Conservation (phyloP, 2,329 filamentous ascomycete species). For the Capronia americana region DNA sequence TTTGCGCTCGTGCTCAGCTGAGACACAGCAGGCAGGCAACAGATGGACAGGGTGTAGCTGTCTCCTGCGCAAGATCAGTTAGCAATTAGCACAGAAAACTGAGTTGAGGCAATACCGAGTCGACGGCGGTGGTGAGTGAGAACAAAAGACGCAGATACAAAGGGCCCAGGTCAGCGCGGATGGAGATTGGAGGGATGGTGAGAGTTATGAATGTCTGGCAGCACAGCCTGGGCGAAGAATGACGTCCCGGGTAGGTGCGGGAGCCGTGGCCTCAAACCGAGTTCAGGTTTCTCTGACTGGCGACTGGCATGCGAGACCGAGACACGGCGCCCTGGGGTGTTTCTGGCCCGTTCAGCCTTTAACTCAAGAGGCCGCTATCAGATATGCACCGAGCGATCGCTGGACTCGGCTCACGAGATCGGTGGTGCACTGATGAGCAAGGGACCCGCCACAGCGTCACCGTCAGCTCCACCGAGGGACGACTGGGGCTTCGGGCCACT, state of each 20-base stretch:
- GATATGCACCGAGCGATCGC: not conserved
- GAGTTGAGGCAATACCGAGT: not conserved
- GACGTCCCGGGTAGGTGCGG: constrained; percentile 19
- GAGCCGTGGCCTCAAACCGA: constrained; percentile 12
- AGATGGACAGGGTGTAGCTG: not conserved
- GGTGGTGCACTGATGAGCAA: constrained; percentile 10
- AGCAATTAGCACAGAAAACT: not conserved
- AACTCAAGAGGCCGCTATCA: not conserved
- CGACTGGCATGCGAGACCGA: constrained; percentile 7
- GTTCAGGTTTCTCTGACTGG: constrained; percentile 11
- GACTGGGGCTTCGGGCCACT: not conserved
- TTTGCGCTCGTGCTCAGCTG: constrained; percentile 10
- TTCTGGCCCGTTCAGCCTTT: not conserved
- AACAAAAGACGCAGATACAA: not conserved
- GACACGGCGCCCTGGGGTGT: not conserved
- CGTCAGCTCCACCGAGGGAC: constrained; percentile 20
- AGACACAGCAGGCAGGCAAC: constrained; percentile 6
- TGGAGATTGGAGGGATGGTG: not conserved
- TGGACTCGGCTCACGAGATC: not conserved
- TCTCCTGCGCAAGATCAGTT: not conserved
- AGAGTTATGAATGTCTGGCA: not conserved
- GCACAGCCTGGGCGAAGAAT: constrained; percentile 4
- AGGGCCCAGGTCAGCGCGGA: constrained; percentile 13
- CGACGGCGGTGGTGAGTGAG: not conserved
- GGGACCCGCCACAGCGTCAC: constrained; percentile 20